Percentiles rank a stretch among this genome's conserved stretches.
phyloP scores from a whole-genome alignment of 2,329 filamentous ascomycete genomes.

The Penicillium psychrosexuale region DNA sequence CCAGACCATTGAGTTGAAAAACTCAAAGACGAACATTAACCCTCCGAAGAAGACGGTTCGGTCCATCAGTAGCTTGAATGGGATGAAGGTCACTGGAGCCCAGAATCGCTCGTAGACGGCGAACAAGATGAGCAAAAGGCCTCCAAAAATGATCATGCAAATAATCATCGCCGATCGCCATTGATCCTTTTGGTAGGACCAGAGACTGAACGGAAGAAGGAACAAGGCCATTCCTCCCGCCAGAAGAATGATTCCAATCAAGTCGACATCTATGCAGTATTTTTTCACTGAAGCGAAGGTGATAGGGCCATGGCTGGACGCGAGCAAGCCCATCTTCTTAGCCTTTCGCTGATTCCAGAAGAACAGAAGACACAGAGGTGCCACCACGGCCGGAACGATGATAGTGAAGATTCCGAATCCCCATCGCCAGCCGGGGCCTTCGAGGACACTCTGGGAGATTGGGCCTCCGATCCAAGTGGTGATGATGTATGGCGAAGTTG shows the following conservation, averaged over 20 bases:
- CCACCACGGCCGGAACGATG: conserved; percentile 53
- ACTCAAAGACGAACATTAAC: conserved; percentile 5
- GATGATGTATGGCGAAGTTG: conserved; percentile 59
- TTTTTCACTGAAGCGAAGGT: conserved; percentile 47
- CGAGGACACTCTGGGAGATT: conserved; percentile 47
- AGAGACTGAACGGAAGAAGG: conserved; percentile 27
- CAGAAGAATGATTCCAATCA: conserved; percentile 30
- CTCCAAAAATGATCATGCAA: conserved; percentile 20
- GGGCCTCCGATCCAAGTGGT: conserved; percentile 56
- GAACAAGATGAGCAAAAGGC: conserved; percentile 11
- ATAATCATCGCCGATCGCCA: conserved; percentile 26
- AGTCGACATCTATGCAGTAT: conserved; percentile 61
- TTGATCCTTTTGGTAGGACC: conserved; percentile 12
- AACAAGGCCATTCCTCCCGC: conserved; percentile 27
- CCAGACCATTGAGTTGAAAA: conserved; percentile 18
- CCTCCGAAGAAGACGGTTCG: conserved; percentile 15
- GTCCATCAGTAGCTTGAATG: conserved; percentile 18
- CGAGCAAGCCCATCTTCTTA: conserved; percentile 51
- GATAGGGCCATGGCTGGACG: conserved; percentile 46
- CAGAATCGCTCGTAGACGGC: conserved; percentile 17
- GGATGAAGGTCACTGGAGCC: conserved; percentile 21
- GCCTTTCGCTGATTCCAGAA: conserved; percentile 58
- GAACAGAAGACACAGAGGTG: conserved; percentile 56
- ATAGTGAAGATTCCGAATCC: conserved; percentile 58
- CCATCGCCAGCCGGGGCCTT: conserved; percentile 29